A percentile compares a stretch with the other conserved stretches of the same genome.
Conservation (phyloP, 2,329 filamentous ascomycete species). For the Didymella sp. region DNA sequence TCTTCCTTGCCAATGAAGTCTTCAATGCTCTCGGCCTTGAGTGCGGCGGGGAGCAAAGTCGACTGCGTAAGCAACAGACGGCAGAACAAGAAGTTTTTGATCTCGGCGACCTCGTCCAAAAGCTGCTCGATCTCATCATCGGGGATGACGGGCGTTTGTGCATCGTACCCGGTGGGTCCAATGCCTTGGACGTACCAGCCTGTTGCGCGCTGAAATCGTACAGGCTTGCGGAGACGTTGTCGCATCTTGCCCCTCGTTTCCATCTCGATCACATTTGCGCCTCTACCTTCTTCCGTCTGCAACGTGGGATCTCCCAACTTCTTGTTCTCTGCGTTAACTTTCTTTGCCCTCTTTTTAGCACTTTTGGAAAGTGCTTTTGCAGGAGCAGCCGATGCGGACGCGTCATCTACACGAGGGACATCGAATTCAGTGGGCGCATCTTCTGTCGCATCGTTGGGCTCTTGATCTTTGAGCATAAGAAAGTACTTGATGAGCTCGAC, state of each 20-base stretch:
- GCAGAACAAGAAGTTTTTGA: constrained; percentile 60
- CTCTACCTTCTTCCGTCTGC: constrained; percentile 26
- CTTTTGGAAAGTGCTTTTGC: constrained; percentile 32
- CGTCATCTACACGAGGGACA: background rate
- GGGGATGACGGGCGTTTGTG: constrained; percentile 50
- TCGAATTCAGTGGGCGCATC: constrained; percentile 3
- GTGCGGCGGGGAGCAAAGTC: constrained; percentile 54
- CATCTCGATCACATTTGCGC: constrained; percentile 51
- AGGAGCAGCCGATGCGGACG: constrained; percentile 3
- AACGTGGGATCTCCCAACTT: constrained; percentile 26
- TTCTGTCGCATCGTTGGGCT: background rate
- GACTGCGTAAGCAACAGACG: constrained; percentile 57
- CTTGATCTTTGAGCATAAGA: constrained; percentile 50
- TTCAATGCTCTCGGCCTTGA: constrained; percentile 54
- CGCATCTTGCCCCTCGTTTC: constrained; percentile 54
- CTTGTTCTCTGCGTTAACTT: constrained; percentile 34
- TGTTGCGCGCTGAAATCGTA: constrained; percentile 42
- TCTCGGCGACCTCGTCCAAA: constrained; percentile 56
- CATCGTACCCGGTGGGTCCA: constrained; percentile 37
- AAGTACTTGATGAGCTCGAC: constrained; percentile 56
- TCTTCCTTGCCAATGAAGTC: constrained; percentile 55
- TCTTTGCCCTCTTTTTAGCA: constrained; percentile 47
- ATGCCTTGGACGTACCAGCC: constrained; percentile 48
- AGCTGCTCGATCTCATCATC: constrained; percentile 55
- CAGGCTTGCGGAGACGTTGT: constrained; percentile 51